phyloP scores from a whole-genome alignment of 2,329 filamentous ascomycete genomes.

The Ascochyta rabiei region DNA sequence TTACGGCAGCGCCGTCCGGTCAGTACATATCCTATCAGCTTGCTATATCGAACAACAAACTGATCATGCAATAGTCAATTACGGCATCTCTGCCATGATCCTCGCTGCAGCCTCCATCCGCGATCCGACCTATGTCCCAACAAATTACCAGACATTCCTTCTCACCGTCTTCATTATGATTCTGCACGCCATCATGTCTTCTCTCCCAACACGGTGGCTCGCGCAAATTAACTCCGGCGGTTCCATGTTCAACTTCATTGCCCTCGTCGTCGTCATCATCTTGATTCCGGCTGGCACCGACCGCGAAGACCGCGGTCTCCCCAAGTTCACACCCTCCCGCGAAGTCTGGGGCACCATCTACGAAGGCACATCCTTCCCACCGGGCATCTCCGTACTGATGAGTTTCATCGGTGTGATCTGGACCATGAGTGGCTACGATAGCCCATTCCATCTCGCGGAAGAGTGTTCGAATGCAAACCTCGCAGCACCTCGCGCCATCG shows the following conservation, averaged over 20 bases:
- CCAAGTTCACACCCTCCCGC: constrained; percentile 64
- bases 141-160: constrained; percentile 71
- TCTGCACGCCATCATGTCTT: constrained; percentile 70
- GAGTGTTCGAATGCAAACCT: constrained; percentile 76
- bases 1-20: constrained; percentile 67
- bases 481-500: constrained; percentile 73
- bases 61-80: constrained; percentile 59
- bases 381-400: constrained; percentile 72
- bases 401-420: constrained; percentile 73
- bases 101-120: constrained; percentile 72
- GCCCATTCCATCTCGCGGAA: constrained; percentile 74
- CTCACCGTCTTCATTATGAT: constrained; percentile 71
- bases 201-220: constrained; percentile 73
- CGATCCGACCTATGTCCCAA: constrained; percentile 69
- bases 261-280: constrained; percentile 69
- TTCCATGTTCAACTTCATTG: constrained; percentile 73
- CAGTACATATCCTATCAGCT: constrained; percentile 12
- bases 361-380: constrained; percentile 69
- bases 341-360: constrained; percentile 71
- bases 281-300: constrained; percentile 68
- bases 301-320: constrained; percentile 56
- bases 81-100: constrained; percentile 71
- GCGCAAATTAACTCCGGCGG: constrained; percentile 73
- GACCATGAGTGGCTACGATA: constrained; percentile 72
- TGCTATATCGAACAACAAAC: not conserved